phyloP scores from a whole-genome alignment of 169 alveolate species.

The Plasmodium billcollinsi region DNA sequence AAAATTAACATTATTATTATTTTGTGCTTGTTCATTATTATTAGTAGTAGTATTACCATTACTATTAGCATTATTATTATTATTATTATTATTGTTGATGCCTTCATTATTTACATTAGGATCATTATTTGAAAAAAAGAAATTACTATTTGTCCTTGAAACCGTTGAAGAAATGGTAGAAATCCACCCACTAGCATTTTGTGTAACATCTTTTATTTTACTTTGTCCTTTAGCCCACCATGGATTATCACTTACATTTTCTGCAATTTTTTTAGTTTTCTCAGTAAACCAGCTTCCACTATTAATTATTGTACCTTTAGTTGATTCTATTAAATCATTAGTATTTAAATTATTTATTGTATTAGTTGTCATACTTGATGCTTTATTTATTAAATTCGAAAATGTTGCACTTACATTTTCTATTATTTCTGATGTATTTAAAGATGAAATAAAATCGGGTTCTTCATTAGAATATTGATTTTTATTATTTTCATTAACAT shows the following conservation, averaged over 20 bases:
- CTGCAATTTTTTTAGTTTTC: slow-evolving; percentile 75
- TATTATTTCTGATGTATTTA: slow-evolving; percentile 56
- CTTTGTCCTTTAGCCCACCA: slow-evolving; percentile 77
- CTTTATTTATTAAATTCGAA: slow-evolving; percentile 57
- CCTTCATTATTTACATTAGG: background rate
- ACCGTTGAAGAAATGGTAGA: slow-evolving; percentile 69
- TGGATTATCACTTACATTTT: slow-evolving; percentile 75
- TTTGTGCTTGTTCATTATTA: background rate
- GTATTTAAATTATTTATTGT: slow-evolving; percentile 63
- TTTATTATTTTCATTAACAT: slow-evolving; percentile 61
- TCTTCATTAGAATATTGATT: slow-evolving; percentile 34
- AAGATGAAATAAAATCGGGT: slow-evolving; percentile 32
- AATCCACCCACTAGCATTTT: slow-evolving; percentile 77
- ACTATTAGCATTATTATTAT: background rate
- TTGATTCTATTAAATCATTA: slow-evolving; percentile 66
- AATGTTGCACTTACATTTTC: slow-evolving; percentile 67
- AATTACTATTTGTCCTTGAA: slow-evolving; percentile 58
- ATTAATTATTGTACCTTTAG: slow-evolving; percentile 71
- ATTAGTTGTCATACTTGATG: slow-evolving; percentile 58
- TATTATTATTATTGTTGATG: slow-evolving; percentile 2
- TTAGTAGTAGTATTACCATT: background rate
- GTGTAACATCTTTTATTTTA: slow-evolving; percentile 74
- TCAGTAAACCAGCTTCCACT: slow-evolving; percentile 76
- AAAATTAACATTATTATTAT: background rate
- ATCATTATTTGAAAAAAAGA: slow-evolving; percentile 61